Conservation (phyloP, 83 land plant genomes). For the Picea mariana region DNA sequence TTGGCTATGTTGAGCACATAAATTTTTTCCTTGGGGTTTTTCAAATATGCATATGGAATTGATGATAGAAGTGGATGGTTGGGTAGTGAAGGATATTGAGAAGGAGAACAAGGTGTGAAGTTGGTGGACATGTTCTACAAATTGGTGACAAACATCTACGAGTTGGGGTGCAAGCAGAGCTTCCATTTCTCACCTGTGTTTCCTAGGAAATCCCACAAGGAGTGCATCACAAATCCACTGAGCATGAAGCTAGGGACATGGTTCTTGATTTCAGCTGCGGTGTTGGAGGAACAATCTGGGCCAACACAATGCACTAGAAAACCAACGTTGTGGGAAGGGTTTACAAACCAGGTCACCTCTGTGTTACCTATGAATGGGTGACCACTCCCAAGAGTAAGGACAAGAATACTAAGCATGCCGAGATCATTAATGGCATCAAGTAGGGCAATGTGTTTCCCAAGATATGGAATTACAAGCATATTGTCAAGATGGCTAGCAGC, state of each 20-base stretch:
- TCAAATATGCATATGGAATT: no score
- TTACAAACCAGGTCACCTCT: constrained; percentile 65
- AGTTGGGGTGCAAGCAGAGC: constrained; percentile 98
- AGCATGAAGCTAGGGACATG: constrained; percentile 21
- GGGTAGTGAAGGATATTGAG: constrained; percentile 50
- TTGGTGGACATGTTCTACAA: constrained; percentile 95
- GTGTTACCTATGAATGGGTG: constrained; percentile 90
- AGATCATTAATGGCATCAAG: constrained; percentile 44
- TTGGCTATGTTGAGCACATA: no score
- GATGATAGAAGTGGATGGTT: no score
- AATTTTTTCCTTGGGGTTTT: no score
- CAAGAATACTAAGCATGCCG: constrained; percentile 31
- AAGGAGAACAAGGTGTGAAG: constrained; percentile 63
- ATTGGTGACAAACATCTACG: constrained; percentile 83
- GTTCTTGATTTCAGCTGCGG: background rate
- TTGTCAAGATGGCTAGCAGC: constrained; percentile 26
- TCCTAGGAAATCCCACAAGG: constrained; percentile 78
- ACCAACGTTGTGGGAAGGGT: constrained; percentile 77
- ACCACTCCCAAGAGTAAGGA: constrained; percentile 33
- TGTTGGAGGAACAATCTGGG: constrained; percentile 81
- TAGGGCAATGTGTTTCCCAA: constrained; percentile 36
- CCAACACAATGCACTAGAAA: constrained; percentile 73
- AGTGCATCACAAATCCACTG: constrained; percentile 75
- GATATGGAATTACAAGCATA: constrained; percentile 28
- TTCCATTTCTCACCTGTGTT: constrained; percentile 77